phyloP scores from a whole-genome alignment of 1,284 basidiomycete genomes.

The Tilletia setariae region DNA sequence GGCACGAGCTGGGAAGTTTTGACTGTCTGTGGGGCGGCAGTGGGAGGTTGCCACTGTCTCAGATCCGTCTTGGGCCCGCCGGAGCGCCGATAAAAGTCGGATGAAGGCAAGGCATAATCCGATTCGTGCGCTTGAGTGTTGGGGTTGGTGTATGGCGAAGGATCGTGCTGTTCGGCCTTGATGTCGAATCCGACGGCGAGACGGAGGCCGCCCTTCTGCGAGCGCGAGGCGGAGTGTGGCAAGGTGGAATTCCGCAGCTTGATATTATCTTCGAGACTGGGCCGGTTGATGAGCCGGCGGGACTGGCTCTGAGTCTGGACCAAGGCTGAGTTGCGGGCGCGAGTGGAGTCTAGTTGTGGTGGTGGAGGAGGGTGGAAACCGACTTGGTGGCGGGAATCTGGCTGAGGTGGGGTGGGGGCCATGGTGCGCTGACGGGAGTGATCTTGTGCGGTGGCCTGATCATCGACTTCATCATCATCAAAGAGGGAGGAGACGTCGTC shows the following conservation, averaged over 20 bases:
- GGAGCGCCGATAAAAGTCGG: slow-evolving; percentile 4
- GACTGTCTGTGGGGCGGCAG: not conserved
- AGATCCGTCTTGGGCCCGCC: slow-evolving; percentile 1
- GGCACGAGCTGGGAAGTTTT: not conserved
- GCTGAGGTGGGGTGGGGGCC: not conserved
- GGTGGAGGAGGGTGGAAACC: not conserved
- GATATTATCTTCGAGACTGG: too few relatives aligned
- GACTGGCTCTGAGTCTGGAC: not conserved
- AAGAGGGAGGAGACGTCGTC: not conserved
- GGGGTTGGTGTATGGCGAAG: not conserved
- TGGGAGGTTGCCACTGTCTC: not conserved
- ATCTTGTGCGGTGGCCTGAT: not conserved
- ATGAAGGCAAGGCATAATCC: not conserved
- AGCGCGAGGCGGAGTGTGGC: not conserved
- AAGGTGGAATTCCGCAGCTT: too few relatives aligned
- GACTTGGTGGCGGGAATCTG: not conserved
- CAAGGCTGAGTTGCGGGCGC: not conserved
- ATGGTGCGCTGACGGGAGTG: not conserved
- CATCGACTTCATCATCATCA: not conserved
- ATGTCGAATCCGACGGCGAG: not conserved
- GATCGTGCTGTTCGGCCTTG: not conserved
- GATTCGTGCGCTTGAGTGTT: not conserved
- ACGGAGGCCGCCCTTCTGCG: not conserved
- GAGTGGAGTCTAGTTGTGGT: not conserved
- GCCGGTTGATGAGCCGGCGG: too few relatives aligned